Base-by-base conservation (phyloP, 2,329 filamentous ascomycete genomes). In the Exserohilum rostratum region DNA sequence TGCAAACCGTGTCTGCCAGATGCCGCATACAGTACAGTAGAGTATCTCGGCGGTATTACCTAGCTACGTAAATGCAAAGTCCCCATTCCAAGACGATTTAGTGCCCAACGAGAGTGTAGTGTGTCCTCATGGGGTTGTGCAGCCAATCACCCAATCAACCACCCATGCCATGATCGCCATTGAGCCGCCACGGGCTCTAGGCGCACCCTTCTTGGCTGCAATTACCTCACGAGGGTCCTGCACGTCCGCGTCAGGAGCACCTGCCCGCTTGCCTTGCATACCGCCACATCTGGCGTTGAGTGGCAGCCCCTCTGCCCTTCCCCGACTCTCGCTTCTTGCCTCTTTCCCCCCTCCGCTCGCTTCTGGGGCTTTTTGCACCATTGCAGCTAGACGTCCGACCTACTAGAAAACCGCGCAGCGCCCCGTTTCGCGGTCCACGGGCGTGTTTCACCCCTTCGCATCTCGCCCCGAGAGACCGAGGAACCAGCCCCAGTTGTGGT, bases 361-460 rank as follows among this genome's bases (percentile, higher is more conserved):
- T 25, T 25, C 22, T 25, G 22, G n/a, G n/a, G n/a, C n/a, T 31
- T 43, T 35, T 35, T 42, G 44, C 30, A 31, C 29, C 38, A 31
- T 46, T 47, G 48, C 22, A 37, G 33, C 46, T 37, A 20, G 46
- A 33, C 45, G 11, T 42, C 39, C 53, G 45, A 31, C 39, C 53
- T 40, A 31, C 22, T 25, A 25, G 4, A 25, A 25, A 25, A 25
- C 22, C 22, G 22, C 22, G 22, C 22, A 25, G 22, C 47, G 52
- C 58, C 46, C 51, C 46, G 55, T 53, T 55, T 50, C 37, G 49
- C 35, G 50, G 42, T 40, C 30, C 44, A 25, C 31, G 52, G 13
- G 17, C 18, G 37, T 34, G 53, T 60, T 57, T 53, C 59, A 60
- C 25, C 50, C 38, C 46, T 50, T 34, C 29, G 25, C 43, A 34